Conservation (phyloP, 371 early-diverging fungal genomes). For the Amoeboaphelidium protococcarum region DNA sequence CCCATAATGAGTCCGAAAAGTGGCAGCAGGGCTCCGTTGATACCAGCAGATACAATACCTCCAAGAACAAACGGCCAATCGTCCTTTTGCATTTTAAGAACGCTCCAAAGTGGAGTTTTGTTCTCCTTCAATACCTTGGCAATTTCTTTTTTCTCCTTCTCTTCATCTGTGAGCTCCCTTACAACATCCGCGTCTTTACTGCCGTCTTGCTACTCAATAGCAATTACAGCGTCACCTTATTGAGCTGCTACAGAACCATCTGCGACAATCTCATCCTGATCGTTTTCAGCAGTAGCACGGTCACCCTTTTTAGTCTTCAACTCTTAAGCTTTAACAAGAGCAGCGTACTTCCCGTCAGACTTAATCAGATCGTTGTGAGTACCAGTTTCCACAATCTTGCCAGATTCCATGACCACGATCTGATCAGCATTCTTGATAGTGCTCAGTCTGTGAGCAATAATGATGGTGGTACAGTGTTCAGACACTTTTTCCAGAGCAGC, state of each 20-base stretch:
- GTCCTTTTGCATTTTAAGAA: not conserved
- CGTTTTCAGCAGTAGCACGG: not conserved
- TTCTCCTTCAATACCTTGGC: slow-evolving; percentile 7
- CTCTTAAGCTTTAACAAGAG: not conserved
- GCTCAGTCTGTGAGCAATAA: slow-evolving; percentile 23
- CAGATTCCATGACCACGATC: slow-evolving; percentile 23
- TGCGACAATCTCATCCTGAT: not conserved
- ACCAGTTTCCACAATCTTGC: slow-evolving; percentile 1
- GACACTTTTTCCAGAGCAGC: slow-evolving; percentile 14
- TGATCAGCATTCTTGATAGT: slow-evolving; percentile 51
- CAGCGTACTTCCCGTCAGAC: not conserved
- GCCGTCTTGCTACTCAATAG: slow-evolving; percentile 5
- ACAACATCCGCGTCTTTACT: not conserved
- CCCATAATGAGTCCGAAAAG: slow-evolving; percentile 9
- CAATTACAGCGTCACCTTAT: not conserved
- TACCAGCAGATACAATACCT: slow-evolving; percentile 8
- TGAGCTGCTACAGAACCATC: not conserved
- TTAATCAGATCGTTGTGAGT: not conserved
- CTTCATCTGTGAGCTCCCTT: not conserved
- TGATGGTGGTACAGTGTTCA: slow-evolving; percentile 14
- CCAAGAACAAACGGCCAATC: slow-evolving; percentile 7
- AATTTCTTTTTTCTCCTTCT: not conserved
- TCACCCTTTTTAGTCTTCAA: not conserved
- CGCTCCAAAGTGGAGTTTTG: slow-evolving; percentile 2
- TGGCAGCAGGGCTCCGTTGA: slow-evolving; percentile 9